Evolutionary conservation across 176 grass and related monocot genomes (phyloP).

Genomic region (Coix lacrymajobi): DNA sequence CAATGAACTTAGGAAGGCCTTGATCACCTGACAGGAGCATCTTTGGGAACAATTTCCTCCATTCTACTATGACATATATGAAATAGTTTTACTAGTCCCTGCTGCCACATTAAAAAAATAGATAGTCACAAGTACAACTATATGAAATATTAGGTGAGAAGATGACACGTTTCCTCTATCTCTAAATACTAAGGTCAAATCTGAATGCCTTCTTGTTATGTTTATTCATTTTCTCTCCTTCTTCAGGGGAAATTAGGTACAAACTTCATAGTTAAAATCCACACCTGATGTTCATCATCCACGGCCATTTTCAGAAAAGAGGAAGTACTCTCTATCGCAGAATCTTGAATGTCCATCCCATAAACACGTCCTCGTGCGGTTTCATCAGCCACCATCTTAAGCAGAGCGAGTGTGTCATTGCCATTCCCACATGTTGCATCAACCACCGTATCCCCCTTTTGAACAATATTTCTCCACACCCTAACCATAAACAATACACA

Average conservation of each 20-base stretch:
- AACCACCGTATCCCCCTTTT: slow-evolving; percentile 61
- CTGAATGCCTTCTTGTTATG: too few relatives aligned
- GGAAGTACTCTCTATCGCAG: slow-evolving; percentile 56
- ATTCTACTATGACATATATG: slow-evolving; percentile 69
- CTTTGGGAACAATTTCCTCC: too few relatives aligned
- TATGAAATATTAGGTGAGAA: too few relatives aligned
- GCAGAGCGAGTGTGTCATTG: slow-evolving; percentile 62
- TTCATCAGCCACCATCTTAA: slow-evolving; percentile 63
- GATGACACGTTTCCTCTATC: too few relatives aligned
- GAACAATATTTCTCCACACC: slow-evolving; percentile 72
- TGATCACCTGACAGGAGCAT: too few relatives aligned
- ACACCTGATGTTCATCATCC: slow-evolving; percentile 49
- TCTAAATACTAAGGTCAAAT: too few relatives aligned
- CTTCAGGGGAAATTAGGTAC: background rate
- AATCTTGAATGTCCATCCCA: slow-evolving; percentile 82
- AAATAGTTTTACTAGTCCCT: slow-evolving; percentile 64
- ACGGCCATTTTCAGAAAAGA: slow-evolving; percentile 56
- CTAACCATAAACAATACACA: slow-evolving; percentile 7
- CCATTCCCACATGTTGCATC: slow-evolving; percentile 93
- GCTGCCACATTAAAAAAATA: slow-evolving; percentile 26
- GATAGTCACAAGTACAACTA: too few relatives aligned
- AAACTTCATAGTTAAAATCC: background rate
- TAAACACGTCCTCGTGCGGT: slow-evolving; percentile 62
- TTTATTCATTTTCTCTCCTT: background rate
- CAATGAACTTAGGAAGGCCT: too few relatives aligned